phyloP scores from a whole-genome alignment of 2,329 filamentous ascomycete species.

The Aureobasidium sp. region DNA sequence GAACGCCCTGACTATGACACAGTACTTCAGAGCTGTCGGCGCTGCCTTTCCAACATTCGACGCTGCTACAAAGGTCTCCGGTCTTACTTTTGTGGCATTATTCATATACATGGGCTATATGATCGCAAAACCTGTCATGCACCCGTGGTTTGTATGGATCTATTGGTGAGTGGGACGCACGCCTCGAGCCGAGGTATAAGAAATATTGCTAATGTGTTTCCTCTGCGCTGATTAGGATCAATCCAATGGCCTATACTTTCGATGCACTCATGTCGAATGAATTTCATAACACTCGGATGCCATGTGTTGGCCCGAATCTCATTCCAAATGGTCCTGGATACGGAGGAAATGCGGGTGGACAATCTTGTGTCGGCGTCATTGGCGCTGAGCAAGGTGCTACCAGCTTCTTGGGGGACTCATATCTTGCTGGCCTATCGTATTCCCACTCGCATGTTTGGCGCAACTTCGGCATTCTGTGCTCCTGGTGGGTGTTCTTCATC shows the following conservation, averaged over 20 bases:
- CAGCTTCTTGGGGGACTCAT: constrained; percentile 56
- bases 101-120: constrained; percentile 32
- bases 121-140: constrained; percentile 41
- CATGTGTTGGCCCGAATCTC: constrained; percentile 58
- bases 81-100: neutral
- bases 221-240: neutral
- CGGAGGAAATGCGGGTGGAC: neutral
- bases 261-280: constrained; percentile 78
- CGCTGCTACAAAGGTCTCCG: neutral
- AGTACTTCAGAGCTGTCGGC: constrained; percentile 30
- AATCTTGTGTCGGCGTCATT: constrained; percentile 64
- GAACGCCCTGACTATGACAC: constrained; percentile 29
- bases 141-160: constrained; percentile 37
- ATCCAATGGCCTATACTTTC: neutral
- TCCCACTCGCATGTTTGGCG: constrained; percentile 62
- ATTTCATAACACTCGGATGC: constrained; percentile 60
- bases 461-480: constrained; percentile 67
- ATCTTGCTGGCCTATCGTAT: constrained; percentile 66
- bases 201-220: neutral
- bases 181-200: neutral
- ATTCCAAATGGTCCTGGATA: constrained; percentile 59
- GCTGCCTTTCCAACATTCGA: constrained; percentile 35
- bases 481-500: neutral
- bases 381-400: constrained; percentile 52
- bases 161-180: constrained; percentile 21